These are phyloP conservation scores for Meyerozyma guilliermondii DNA, from an alignment of 1,139 yeast species.

Conservation along the genomic window DNA sequence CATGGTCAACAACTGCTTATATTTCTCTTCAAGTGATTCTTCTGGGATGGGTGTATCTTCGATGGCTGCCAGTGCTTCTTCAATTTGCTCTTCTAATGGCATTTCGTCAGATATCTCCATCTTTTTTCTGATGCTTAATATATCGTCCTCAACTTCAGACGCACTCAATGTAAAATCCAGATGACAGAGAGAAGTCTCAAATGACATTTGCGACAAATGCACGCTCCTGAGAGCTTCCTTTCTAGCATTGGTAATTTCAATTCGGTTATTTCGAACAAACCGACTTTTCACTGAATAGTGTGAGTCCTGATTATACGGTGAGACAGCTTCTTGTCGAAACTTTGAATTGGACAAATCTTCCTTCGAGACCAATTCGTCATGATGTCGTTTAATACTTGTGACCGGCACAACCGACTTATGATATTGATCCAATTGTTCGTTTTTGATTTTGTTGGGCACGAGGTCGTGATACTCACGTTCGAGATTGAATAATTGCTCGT, in stretches of 20 bases:
- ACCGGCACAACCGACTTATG: slow-evolving; percentile 2
- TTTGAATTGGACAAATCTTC: background rate
- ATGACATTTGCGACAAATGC: background rate
- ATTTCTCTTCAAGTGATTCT: background rate
- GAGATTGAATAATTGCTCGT: slow-evolving; percentile 19
- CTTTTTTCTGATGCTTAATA: background rate
- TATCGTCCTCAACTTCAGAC: background rate
- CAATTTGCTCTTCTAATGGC: background rate
- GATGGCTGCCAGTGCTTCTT: background rate
- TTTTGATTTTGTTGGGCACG: background rate
- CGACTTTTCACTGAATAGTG: background rate
- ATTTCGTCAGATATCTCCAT: background rate
- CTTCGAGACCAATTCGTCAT: slow-evolving; percentile 1
- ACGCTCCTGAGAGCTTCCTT: background rate
- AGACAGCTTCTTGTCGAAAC: background rate
- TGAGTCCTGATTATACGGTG: background rate
- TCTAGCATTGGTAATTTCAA: background rate
- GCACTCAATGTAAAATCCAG: background rate
- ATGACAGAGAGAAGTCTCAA: background rate
- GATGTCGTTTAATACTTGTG: background rate
- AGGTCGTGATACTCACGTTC: slow-evolving; percentile 22
- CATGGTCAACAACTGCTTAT: background rate
- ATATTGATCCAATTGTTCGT: background rate
- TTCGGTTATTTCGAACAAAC: background rate
- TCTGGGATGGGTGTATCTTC: background rate